A percentile compares a stretch with the other conserved stretches of the same genome.
Conservation (phyloP, 148 eudicot genomes). For the Chenopodium formosanum region DNA sequence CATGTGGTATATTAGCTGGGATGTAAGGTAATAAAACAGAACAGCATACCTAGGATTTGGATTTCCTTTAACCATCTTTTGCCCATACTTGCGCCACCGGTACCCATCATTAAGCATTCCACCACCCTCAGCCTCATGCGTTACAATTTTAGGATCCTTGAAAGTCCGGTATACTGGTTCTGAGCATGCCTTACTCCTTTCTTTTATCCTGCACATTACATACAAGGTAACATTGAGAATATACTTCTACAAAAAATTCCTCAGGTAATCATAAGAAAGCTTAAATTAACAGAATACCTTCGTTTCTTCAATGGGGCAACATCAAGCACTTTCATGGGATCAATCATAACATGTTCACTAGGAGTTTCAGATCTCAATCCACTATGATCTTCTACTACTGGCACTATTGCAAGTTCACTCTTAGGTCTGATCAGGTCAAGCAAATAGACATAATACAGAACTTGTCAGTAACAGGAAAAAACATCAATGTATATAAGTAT, state of each 20-base stretch:
- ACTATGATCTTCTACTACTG: conserved; percentile 23
- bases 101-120: conserved; percentile 75
- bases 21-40: background rate
- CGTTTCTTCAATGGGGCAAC: conserved; percentile 53
- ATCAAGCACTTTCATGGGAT: conserved; percentile 43
- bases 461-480: background rate
- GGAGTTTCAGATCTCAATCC: conserved; percentile 20
- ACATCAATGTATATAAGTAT: background rate
- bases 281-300: conserved; percentile 33
- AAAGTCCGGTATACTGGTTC: conserved; percentile 43
- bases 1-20: background rate
- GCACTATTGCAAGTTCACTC: conserved; percentile 16
- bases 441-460: background rate
- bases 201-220: conserved; percentile 52
- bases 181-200: conserved; percentile 37
- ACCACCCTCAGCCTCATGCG: conserved; percentile 63
- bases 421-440: conserved; percentile 22
- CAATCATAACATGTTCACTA: conserved; percentile 32
- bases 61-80: conserved; percentile 87
- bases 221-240: background rate
- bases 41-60: conserved; percentile 69
- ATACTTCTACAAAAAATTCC: background rate
- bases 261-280: conserved; percentile 3
- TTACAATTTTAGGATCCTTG: conserved; percentile 73
- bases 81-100: conserved; percentile 95